phyloP scores from a whole-genome alignment of 139 green algal genomes.

The Chlamydomonas schloesseri region DNA sequence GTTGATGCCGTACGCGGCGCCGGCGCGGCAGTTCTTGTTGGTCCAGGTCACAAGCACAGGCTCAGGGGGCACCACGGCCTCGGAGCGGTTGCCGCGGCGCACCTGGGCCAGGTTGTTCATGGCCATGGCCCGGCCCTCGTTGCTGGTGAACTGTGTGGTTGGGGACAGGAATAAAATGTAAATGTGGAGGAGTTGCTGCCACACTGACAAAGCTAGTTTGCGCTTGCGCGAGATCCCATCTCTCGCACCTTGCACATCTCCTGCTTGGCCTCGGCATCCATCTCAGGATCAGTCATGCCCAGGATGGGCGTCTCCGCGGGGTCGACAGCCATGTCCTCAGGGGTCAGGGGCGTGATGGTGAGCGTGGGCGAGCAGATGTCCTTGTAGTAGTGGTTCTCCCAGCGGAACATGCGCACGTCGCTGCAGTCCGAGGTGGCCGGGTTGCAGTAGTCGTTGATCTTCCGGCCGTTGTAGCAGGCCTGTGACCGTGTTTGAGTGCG shows the following conservation, averaged over 20 bases:
- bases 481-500: not conserved
- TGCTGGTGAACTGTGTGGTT: not conserved
- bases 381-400: constrained; percentile 18
- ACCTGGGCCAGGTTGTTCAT: not conserved
- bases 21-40: not conserved
- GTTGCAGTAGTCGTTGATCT: not conserved
- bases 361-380: constrained; percentile 1
- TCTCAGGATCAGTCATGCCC: not conserved
- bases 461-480: constrained; percentile 4
- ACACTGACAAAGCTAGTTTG: too few relatives aligned
- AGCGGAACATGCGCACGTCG: constrained; percentile 20
- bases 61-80: not conserved
- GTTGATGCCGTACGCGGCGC: not conserved
- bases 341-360: not conserved
- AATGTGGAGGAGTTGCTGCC: too few relatives aligned
- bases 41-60: not conserved
- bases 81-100: not conserved
- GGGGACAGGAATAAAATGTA: too few relatives aligned
- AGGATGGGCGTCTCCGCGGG: not conserved
- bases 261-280: not conserved
- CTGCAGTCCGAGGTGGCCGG: not conserved
- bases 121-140: not conserved
- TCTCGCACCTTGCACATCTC: not conserved
- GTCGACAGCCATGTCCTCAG: not conserved
- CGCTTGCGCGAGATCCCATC: too few relatives aligned